Base-by-base conservation (phyloP, 306 rosid species). In the Arachis hypogaea region DNA sequence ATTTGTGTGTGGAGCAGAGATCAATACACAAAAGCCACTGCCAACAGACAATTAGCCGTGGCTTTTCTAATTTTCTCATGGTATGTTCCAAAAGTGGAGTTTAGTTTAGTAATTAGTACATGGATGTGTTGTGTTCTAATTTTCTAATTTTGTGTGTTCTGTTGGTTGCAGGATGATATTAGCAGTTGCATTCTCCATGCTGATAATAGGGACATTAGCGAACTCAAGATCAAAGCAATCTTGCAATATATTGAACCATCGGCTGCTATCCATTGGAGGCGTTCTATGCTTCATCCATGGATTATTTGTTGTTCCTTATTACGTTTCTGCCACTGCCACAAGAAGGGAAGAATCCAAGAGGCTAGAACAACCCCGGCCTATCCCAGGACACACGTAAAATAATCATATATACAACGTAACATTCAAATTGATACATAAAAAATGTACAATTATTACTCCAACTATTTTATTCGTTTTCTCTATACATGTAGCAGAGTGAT, bases 221-320 rank as follows among this genome's bases (percentile, higher is more conserved):
- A 94, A 94, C 79, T 80, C 89, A 45, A 88, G 63, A 57, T 84
- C 94, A 5, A 88, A 87, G 75, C 79, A 76, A 69, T 75, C 79
- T 0, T 92, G 99, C 46, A 85, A 75, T 0, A 46, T 92, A 2
- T 82, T 87, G 1, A 81, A 82, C 77, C 88, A 57, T 68, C 83
- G 75, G 1, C 69, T 86, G 50, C 74, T 94, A 30, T 80, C 81
- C 2, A 82, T 88, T 0, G 95, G 99, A 46, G 98, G 96, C 51
- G 86, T 94, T 64, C 4, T 89, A 46, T 94, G 97, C 59, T 92
- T 88, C 83, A 36, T 92, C 40, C 97, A 94, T 16, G 97, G 86
- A 74, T 9, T 89, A 38, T 83, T 91, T 67, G 77, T 80, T 2
- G 74, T 91, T n/a, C 88, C 88, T 9, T 94, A 89, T 50, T 88